These are phyloP conservation scores for Arabidopsis suecica DNA, from an alignment of 345 rosid genomes.

Conservation along the genomic window DNA sequence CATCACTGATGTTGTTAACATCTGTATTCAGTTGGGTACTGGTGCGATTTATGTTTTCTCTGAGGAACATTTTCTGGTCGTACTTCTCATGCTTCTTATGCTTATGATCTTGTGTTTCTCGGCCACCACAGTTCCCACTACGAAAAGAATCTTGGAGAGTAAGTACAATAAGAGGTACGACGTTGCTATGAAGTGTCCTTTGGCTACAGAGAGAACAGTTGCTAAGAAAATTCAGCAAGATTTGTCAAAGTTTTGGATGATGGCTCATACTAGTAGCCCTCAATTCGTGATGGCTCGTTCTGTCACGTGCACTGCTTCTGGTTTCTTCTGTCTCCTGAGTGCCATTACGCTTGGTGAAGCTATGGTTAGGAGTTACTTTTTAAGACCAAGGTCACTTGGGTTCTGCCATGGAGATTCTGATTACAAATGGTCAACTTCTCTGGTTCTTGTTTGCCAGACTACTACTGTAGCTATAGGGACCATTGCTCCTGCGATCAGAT, in stretches of 20 bases:
- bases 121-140: slow-evolving; percentile 1
- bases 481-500: slow-evolving; percentile 70
- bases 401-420: slow-evolving; percentile 82
- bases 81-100: slow-evolving; percentile 23
- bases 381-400: slow-evolving; percentile 54
- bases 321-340: slow-evolving; percentile 65
- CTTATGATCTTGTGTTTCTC: background rate
- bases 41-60: slow-evolving; percentile 68
- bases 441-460: slow-evolving; percentile 64
- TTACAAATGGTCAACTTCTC: slow-evolving; percentile 72
- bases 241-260: slow-evolving; percentile 79
- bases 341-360: slow-evolving; percentile 69
- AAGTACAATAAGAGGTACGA: slow-evolving; percentile 18
- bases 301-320: slow-evolving; percentile 80
- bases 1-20: slow-evolving; percentile 67
- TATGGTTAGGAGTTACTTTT: slow-evolving; percentile 60
- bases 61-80: slow-evolving; percentile 62
- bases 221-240: slow-evolving; percentile 57
- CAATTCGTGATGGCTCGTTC: slow-evolving; percentile 87
- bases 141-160: slow-evolving; percentile 7
- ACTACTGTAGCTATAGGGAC: slow-evolving; percentile 69
- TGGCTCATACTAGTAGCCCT: slow-evolving; percentile 88
- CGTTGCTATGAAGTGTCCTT: slow-evolving; percentile 54
- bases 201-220: slow-evolving; percentile 42
- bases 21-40: slow-evolving; percentile 78